Conservation (phyloP, 2,329 filamentous ascomycete genomes). For the Calycina herbarum region DNA sequence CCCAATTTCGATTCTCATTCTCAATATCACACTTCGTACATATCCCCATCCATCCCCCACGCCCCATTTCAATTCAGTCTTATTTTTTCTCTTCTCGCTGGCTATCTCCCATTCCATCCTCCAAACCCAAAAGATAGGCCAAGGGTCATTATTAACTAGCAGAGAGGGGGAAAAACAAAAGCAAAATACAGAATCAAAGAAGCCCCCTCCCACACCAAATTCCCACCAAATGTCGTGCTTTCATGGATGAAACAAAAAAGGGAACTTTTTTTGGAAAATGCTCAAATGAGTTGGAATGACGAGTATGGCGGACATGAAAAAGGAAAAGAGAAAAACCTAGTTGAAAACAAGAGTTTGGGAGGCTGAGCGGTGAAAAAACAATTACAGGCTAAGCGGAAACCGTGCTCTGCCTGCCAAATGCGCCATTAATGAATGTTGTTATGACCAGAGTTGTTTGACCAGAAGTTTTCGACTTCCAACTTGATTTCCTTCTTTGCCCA, state of each 20-base stretch:
- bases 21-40: background rate
- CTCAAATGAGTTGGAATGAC: slow-evolving; percentile 1
- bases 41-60: background rate
- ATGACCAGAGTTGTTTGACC: slow-evolving; percentile 1
- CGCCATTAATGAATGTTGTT: slow-evolving; percentile 6
- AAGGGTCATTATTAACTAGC: slow-evolving; percentile 3
- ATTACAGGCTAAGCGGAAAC: slow-evolving; percentile 13
- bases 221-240: slow-evolving; percentile 4
- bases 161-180: slow-evolving; percentile 4
- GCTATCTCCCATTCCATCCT: background rate
- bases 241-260: background rate
- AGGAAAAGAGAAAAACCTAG: slow-evolving; percentile 14
- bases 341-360: slow-evolving; percentile 17
- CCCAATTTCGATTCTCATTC: background rate
- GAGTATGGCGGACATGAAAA: slow-evolving; percentile 7
- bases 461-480: background rate
- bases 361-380: slow-evolving; percentile 3
- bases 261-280: slow-evolving; percentile 7
- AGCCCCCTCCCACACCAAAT: slow-evolving; percentile 4
- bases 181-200: slow-evolving; percentile 5
- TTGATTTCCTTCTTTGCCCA: slow-evolving; percentile 9
- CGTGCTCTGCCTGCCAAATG: slow-evolving; percentile 3
- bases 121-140: slow-evolving; percentile 2
- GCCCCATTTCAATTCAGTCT: background rate
- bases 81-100: background rate